These are phyloP conservation scores for Pisolithus marmoratus DNA, from an alignment of 768 basidiomycete species.

Conservation along the genomic window DNA sequence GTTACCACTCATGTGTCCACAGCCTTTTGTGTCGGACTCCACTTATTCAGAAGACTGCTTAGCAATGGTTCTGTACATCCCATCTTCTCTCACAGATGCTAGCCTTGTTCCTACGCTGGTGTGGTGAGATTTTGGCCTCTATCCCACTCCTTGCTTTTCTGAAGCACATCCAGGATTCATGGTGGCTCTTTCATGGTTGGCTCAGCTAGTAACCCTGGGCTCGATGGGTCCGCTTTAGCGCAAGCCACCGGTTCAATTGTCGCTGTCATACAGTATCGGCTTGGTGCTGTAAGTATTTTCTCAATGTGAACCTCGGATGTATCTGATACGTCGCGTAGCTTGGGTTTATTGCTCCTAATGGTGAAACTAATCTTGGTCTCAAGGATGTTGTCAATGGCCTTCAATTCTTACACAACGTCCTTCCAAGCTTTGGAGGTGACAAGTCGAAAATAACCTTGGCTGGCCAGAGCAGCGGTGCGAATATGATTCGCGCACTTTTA, in stretches of 20 bases:
- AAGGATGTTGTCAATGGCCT: slow-evolving; percentile 64
- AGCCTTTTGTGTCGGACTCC: slow-evolving; percentile 45
- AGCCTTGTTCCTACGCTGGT: slow-evolving; percentile 46
- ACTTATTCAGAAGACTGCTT: slow-evolving; percentile 72
- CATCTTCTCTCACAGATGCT: slow-evolving; percentile 31
- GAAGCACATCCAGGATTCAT: slow-evolving; percentile 54
- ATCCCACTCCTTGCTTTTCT: not conserved
- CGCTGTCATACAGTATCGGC: slow-evolving; percentile 76
- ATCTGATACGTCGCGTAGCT: slow-evolving; percentile 38
- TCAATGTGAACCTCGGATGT: not conserved
- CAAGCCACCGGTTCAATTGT: slow-evolving; percentile 69
- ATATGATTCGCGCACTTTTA: slow-evolving; percentile 70
- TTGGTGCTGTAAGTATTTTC: slow-evolving; percentile 56
- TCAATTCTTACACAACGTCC: slow-evolving; percentile 50
- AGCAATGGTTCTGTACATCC: slow-evolving; percentile 71
- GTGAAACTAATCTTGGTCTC: slow-evolving; percentile 65
- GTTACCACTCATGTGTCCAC: slow-evolving; percentile 71
- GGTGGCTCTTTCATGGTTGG: slow-evolving; percentile 78
- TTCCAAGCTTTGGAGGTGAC: slow-evolving; percentile 65
- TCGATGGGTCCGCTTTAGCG: slow-evolving; percentile 77
- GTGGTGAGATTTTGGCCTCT: slow-evolving; percentile 40
- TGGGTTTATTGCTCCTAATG: slow-evolving; percentile 69
- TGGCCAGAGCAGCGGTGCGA: slow-evolving; percentile 80
- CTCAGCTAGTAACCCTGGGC: slow-evolving; percentile 61
- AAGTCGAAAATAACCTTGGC: slow-evolving; percentile 63